Conservation (phyloP, 352 stramenopile genomes). For the Phytophthora tentaculata region DNA sequence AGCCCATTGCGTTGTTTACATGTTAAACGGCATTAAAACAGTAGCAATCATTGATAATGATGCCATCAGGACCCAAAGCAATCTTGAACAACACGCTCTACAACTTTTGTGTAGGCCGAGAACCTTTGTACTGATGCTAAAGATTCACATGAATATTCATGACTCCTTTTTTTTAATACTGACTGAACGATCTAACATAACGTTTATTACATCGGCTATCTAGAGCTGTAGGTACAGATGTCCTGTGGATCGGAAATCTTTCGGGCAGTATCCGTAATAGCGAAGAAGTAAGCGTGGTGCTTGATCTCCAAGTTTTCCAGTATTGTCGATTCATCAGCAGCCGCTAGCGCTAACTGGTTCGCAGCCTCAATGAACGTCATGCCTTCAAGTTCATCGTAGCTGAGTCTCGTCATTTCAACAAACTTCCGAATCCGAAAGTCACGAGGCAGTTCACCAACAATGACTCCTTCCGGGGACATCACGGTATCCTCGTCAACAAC, state of each 20-base stretch:
- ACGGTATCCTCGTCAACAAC: conserved; percentile 50
- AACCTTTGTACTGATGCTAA: too few relatives aligned
- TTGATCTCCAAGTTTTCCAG: conserved; percentile 27
- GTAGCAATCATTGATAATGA: too few relatives aligned
- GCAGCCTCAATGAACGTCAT: conserved; percentile 57
- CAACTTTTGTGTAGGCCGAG: too few relatives aligned
- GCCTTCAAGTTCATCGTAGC: conserved; percentile 43
- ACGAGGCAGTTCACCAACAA: conserved; percentile 46
- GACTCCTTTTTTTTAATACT: too few relatives aligned
- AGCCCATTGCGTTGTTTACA: too few relatives aligned
- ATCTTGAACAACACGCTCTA: too few relatives aligned
- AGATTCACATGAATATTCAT: too few relatives aligned
- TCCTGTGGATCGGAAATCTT: conserved; percentile 27
- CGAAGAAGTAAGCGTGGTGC: conserved; percentile 21
- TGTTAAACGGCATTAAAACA: too few relatives aligned
- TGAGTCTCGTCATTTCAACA: conserved; percentile 53
- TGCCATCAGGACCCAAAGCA: too few relatives aligned
- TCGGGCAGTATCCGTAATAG: conserved; percentile 16
- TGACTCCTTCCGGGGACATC: conserved; percentile 34
- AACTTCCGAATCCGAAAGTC: conserved; percentile 72
- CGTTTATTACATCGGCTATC: neutral
- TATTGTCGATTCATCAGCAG: conserved; percentile 27
- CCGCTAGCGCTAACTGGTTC: conserved; percentile 39
- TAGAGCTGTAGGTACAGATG: conserved; percentile 21
- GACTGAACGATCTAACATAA: too few relatives aligned